Conservation (phyloP, 2,329 filamentous ascomycete species). For the Hirsutella minnesotensis region DNA sequence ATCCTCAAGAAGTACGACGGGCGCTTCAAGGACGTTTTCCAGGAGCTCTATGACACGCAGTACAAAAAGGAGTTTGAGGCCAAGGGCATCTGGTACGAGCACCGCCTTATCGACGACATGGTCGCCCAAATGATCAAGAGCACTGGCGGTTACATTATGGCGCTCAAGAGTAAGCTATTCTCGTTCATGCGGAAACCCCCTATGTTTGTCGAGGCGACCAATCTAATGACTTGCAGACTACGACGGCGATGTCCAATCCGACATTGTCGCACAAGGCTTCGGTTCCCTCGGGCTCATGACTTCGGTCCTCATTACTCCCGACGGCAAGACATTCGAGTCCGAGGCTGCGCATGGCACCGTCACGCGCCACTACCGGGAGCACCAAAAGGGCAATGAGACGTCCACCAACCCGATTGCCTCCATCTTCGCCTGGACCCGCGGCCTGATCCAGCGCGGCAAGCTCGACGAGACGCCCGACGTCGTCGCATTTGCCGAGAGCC, state of each 20-base stretch:
- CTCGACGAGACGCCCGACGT: conserved; percentile 89
- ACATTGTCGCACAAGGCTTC: conserved; percentile 96
- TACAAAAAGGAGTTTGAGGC: conserved; percentile 86
- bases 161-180: conserved; percentile 74
- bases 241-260: conserved; percentile 96
- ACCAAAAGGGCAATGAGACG: conserved; percentile 95
- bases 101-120: conserved; percentile 98
- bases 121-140: conserved; percentile 99
- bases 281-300: conserved; percentile 98
- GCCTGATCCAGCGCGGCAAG: conserved; percentile 83
- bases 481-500: conserved; percentile 76
- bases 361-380: conserved; percentile 95
- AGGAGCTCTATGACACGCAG: conserved; percentile 80
- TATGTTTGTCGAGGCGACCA: not conserved
- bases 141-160: conserved; percentile 90
- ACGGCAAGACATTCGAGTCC: conserved; percentile 93
- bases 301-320: conserved; percentile 89
- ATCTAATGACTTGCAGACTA: conserved; percentile 56
- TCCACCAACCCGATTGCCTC: conserved; percentile 98
- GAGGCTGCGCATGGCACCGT: conserved; percentile 98
- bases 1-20: conserved; percentile 99
- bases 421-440: conserved; percentile 98
- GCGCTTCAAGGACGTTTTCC: conserved; percentile 98
- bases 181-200: not conserved
- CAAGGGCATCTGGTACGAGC: conserved; percentile 97